A percentile compares a stretch with the other conserved stretches of the same genome.
These are phyloP conservation scores for Boletus tylopilopsis DNA, from an alignment of 768 basidiomycete species.

Conservation along the genomic window DNA sequence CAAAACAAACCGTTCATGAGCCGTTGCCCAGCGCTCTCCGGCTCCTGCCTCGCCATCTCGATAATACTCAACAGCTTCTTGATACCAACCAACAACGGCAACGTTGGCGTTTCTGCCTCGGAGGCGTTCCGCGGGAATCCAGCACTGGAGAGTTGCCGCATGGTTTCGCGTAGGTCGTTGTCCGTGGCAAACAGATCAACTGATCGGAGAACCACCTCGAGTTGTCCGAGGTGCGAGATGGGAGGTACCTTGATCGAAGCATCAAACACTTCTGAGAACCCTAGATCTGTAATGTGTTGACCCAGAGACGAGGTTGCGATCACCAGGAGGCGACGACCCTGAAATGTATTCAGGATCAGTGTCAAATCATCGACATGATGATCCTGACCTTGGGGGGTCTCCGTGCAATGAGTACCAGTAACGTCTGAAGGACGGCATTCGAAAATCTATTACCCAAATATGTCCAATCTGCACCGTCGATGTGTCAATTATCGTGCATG, in stretches of 20 bases:
- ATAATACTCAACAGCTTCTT: conserved; percentile 89
- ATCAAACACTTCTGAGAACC: conserved; percentile 87
- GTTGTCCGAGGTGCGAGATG: conserved; percentile 61
- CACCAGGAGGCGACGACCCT: conserved; percentile 90
- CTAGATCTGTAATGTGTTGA: conserved; percentile 81
- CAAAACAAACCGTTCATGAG: conserved; percentile 57
- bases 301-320: conserved; percentile 91
- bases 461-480: conserved; percentile 73
- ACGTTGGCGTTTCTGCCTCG: conserved; percentile 40
- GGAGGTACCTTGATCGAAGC: conserved; percentile 83
- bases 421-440: conserved; percentile 85
- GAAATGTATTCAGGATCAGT: conserved; percentile 11
- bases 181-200: conserved; percentile 67
- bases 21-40: conserved; percentile 73
- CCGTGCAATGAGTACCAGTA: conserved; percentile 83
- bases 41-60: conserved; percentile 98
- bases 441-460: conserved; percentile 97
- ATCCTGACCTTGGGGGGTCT: conserved; percentile 83
- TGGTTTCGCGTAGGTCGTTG: conserved; percentile 52
- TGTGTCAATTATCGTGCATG: conserved; percentile 5
- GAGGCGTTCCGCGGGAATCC: conserved; percentile 51
- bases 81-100: conserved; percentile 76
- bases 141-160: conserved; percentile 67
- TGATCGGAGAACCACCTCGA: conserved; percentile 77
- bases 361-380: not conserved